Conservation (phyloP, 352 stramenopile genomes). For the Aphanomyces invadans region DNA sequence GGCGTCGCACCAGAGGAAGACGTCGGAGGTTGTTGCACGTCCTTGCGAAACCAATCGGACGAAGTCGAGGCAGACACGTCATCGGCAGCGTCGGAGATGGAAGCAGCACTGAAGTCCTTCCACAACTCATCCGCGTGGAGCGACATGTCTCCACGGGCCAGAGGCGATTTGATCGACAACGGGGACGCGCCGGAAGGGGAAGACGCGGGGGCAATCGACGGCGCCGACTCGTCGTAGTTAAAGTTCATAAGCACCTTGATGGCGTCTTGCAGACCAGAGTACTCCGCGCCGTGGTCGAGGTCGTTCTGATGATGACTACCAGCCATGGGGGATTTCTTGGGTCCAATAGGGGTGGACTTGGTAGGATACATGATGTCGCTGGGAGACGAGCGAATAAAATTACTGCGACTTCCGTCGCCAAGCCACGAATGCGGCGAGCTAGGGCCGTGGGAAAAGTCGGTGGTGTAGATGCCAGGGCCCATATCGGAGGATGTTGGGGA, state of each 20-base stretch:
- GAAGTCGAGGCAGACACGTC: not conserved
- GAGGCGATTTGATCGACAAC: constrained; percentile 17
- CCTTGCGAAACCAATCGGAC: not conserved
- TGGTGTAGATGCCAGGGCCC: constrained; percentile 13
- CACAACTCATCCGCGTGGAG: constrained; percentile 19
- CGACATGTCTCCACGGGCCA: constrained; percentile 15
- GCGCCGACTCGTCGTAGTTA: not conserved
- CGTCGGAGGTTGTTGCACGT: no score
- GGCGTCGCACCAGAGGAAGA: no score
- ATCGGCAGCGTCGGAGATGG: constrained; percentile 10
- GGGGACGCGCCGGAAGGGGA: not conserved
- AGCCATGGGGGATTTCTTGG: constrained; percentile 21
- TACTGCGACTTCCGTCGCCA: constrained; percentile 7
- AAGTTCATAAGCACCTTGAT: constrained; percentile 24
- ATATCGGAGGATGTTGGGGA: constrained; percentile 6
- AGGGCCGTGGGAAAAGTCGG: constrained; percentile 9
- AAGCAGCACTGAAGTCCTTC: constrained; percentile 22
- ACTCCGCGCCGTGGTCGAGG: constrained; percentile 14
- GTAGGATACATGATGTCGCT: constrained; percentile 14
- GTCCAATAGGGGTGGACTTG: constrained; percentile 19
- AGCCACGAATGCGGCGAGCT: constrained; percentile 19
- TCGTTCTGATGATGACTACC: not conserved
- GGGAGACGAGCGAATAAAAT: constrained; percentile 10
- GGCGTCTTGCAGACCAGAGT: constrained; percentile 22
- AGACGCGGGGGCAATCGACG: not conserved